Conservation (phyloP, 2,329 filamentous ascomycete genomes). For the Arachnomyces sp. region DNA sequence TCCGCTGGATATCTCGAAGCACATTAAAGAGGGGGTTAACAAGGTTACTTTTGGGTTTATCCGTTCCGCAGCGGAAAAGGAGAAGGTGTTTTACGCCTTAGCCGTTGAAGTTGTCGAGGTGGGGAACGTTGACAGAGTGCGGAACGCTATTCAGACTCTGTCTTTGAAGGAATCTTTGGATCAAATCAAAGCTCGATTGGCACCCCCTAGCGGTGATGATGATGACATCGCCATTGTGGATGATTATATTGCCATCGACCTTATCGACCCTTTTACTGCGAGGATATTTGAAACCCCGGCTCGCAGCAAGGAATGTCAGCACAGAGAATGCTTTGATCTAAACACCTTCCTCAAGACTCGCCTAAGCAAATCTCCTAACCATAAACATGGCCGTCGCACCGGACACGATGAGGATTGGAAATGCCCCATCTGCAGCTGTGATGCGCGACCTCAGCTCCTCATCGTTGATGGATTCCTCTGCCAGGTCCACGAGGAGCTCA, state of each 20-base stretch:
- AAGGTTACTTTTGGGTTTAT: conserved; percentile 46
- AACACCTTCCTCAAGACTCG: conserved; percentile 68
- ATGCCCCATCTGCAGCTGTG: conserved; percentile 72
- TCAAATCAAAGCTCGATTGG: conserved; percentile 48
- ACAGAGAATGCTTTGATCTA: conserved; percentile 86
- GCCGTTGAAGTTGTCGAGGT: conserved; percentile 64
- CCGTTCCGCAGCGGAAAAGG: conserved; percentile 29
- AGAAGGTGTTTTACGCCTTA: conserved; percentile 44
- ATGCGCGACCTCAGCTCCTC: conserved; percentile 66
- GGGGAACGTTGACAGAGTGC: conserved; percentile 33
- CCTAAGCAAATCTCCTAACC: conserved; percentile 27
- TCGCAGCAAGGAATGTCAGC: conserved; percentile 60
- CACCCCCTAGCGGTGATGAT: conserved; percentile 34
- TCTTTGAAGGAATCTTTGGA: conserved; percentile 44
- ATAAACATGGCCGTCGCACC: conserved; percentile 34
- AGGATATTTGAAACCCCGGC: conserved; percentile 62
- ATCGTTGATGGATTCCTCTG: conserved; percentile 66
- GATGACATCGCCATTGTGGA: conserved; percentile 57
- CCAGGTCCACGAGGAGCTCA: conserved; percentile 51
- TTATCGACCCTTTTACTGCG: conserved; percentile 60
- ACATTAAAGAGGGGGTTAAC: conserved; percentile 55
- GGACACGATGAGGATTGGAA: conserved; percentile 54
- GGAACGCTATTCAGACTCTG: conserved; percentile 32
- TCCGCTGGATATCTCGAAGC: conserved; percentile 62
- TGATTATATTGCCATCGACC: conserved; percentile 51